These are phyloP conservation scores for Lactarius indigo DNA, from an alignment of 768 basidiomycete species.

Conservation along the genomic window DNA sequence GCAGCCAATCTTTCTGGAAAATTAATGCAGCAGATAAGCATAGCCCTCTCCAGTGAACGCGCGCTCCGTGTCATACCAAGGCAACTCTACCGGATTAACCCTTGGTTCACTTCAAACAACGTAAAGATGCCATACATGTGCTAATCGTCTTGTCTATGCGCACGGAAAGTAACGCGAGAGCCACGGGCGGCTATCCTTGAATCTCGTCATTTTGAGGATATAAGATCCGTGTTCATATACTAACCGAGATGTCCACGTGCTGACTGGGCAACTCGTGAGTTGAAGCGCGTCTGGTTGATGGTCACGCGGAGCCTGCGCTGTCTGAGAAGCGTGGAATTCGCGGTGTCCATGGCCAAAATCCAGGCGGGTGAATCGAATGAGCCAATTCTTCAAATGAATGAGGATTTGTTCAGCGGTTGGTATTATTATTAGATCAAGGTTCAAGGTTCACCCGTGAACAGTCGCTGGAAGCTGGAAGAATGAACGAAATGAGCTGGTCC, in stretches of 20 bases:
- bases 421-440: too few relatives aligned
- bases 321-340: not conserved
- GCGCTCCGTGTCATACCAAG: not conserved
- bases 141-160: not conserved
- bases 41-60: not conserved
- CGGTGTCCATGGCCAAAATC: not conserved
- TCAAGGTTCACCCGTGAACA: not conserved
- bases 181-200: not conserved
- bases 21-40: not conserved
- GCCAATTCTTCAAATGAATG: not conserved
- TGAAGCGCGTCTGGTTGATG: not conserved
- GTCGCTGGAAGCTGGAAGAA: not conserved
- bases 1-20: not conserved
- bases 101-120: not conserved
- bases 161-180: not conserved
- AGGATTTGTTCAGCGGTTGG: not conserved
- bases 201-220: not conserved
- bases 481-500: too few relatives aligned
- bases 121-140: not conserved
- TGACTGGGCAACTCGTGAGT: not conserved
- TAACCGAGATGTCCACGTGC: not conserved
- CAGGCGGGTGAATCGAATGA: not conserved
- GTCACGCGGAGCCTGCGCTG: not conserved
- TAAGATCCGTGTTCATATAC: not conserved
- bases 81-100: not conserved